These are phyloP conservation scores for Borovskyia barvae DNA, from an alignment of 208 protist genomes.

Conservation along the genomic window DNA sequence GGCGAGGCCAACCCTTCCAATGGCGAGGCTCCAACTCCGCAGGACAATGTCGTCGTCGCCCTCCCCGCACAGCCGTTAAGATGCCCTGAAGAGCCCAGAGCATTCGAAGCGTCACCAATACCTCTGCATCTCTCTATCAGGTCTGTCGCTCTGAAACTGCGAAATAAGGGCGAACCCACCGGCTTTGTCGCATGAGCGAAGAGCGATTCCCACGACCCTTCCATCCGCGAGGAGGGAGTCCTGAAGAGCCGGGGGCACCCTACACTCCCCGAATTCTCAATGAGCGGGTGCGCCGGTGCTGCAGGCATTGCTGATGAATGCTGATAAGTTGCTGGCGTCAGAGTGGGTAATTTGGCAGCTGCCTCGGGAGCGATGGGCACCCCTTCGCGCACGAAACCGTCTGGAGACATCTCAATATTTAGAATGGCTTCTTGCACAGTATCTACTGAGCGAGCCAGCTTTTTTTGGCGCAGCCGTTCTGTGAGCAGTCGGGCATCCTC, in stretches of 20 bases:
- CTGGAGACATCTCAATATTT: conserved; percentile 55
- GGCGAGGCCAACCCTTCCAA: conserved; percentile 1
- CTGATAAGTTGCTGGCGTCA: neutral
- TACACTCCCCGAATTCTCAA: too few relatives aligned
- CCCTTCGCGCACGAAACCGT: neutral
- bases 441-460: conserved; percentile 36
- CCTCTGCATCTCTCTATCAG: too few relatives aligned
- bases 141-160: conserved; percentile 7
- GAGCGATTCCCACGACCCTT: conserved; percentile 26
- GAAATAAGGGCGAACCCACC: conserved; percentile 23
- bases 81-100: too few relatives aligned
- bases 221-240: neutral
- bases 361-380: neutral
- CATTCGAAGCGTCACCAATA: too few relatives aligned
- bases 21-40: neutral
- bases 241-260: neutral
- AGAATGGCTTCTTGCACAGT: conserved; percentile 78
- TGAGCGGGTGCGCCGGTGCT: neutral
- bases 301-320: neutral
- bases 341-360: neutral
- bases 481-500: conserved; percentile 37
- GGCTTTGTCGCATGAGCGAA: conserved; percentile 26
- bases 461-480: conserved; percentile 21
- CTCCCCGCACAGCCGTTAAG: neutral
- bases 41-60: neutral